These are phyloP conservation scores for Chrysochromulina tobinii DNA, from an alignment of 78 protist species.

Conservation along the genomic window DNA sequence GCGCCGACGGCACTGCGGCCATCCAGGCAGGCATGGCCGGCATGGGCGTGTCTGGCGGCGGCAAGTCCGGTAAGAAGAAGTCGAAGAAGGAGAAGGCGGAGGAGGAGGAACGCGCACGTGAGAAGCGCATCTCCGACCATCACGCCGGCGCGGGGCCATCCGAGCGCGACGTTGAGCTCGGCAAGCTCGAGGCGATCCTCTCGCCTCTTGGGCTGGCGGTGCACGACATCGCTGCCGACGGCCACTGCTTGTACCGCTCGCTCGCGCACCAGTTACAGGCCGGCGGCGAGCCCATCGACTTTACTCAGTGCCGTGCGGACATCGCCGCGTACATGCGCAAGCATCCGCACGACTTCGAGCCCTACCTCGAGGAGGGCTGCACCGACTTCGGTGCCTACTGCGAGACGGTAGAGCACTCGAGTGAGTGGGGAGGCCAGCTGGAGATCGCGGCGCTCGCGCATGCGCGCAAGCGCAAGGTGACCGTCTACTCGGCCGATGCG, in stretches of 20 bases:
- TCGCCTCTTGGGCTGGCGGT: background rate
- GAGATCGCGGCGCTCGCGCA: constrained; percentile 14
- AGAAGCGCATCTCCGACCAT: background rate
- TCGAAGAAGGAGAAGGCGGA: background rate
- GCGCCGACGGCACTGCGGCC: background rate
- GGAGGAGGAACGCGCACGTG: background rate
- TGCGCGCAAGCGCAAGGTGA: background rate
- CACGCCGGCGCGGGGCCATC: background rate
- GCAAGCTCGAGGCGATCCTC: background rate
- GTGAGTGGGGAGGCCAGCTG: constrained; percentile 14
- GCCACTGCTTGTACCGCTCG: constrained; percentile 19
- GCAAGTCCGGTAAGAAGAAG: background rate
- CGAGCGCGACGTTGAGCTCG: background rate
- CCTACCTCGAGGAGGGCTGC: background rate
- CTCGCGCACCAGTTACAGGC: background rate
- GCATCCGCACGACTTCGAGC: constrained; percentile 6
- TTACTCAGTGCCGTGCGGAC: background rate
- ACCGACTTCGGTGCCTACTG: background rate
- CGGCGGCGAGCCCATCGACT: background rate
- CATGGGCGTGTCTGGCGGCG: background rate
- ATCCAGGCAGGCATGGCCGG: too few species aligned
- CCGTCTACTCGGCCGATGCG: background rate
- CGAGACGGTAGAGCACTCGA: background rate
- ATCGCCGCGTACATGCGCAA: background rate
- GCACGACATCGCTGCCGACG: constrained; percentile 3